phyloP scores from a whole-genome alignment of 139 green algal genomes.

The Pleodorina starrii region DNA sequence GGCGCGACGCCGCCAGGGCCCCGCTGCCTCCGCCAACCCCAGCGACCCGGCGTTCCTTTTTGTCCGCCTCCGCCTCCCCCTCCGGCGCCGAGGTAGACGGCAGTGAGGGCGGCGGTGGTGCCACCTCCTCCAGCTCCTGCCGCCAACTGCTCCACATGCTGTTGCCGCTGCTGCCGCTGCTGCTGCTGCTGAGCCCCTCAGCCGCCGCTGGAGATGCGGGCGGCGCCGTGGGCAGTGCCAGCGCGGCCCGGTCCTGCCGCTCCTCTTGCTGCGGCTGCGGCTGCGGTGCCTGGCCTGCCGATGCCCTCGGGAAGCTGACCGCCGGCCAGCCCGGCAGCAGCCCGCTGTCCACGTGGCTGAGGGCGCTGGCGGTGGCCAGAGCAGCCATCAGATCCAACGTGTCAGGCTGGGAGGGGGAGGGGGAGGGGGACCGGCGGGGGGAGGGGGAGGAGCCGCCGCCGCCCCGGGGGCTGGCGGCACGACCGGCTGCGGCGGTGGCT shows the following conservation, averaged over 20 bases:
- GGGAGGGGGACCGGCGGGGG: no score
- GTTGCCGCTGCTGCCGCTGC: not conserved
- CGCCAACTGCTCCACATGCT: constrained; percentile 6
- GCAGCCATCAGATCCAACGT: constrained; percentile 23
- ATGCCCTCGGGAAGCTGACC: constrained; percentile 13
- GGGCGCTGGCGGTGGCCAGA: constrained; percentile 1
- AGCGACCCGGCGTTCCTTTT: no score
- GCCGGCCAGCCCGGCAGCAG: not conserved
- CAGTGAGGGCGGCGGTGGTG: not conserved
- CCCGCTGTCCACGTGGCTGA: not conserved
- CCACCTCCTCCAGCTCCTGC: not conserved
- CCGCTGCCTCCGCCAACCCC: no score
- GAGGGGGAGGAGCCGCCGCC: no score
- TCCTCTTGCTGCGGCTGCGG: not conserved
- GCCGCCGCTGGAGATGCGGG: not conserved
- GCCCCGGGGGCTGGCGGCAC: not conserved
- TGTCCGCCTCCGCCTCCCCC: no score
- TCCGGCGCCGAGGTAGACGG: no score
- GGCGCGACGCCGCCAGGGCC: no score
- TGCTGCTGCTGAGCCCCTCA: not conserved
- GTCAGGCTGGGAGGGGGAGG: not conserved
- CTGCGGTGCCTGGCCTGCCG: not conserved
- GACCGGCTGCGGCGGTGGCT: not conserved
- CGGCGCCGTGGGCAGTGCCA: not conserved
- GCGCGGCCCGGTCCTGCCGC: not conserved